These are phyloP conservation scores for Acacia pycnantha DNA, from an alignment of 331 rosid genomes.

Conservation along the genomic window DNA sequence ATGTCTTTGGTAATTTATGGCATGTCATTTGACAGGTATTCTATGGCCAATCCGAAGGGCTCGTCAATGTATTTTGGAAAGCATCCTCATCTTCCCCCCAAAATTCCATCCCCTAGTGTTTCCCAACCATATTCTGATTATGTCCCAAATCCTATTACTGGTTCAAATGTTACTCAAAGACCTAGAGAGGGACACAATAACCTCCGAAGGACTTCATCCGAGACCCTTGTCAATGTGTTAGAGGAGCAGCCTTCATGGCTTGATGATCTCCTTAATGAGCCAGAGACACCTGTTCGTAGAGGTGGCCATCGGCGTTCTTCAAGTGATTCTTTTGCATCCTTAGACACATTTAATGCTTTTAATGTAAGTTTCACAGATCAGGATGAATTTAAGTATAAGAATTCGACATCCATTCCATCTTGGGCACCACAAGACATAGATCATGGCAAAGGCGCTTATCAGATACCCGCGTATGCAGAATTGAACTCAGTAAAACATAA, in stretches of 20 bases:
- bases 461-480: slow-evolving; percentile 60
- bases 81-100: slow-evolving; percentile 92
- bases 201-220: slow-evolving; percentile 92
- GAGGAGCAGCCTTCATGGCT: slow-evolving; percentile 99
- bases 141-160: slow-evolving; percentile 52
- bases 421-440: slow-evolving; percentile 90
- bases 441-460: slow-evolving; percentile 63
- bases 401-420: slow-evolving; percentile 55
- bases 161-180: slow-evolving; percentile 61
- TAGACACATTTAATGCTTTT: slow-evolving; percentile 50
- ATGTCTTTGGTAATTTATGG: slow-evolving; percentile 16
- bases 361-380: slow-evolving; percentile 51
- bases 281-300: slow-evolving; percentile 93
- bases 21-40: slow-evolving; percentile 43
- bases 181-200: slow-evolving; percentile 75
- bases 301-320: slow-evolving; percentile 98
- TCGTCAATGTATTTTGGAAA: slow-evolving; percentile 85
- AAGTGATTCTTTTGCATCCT: slow-evolving; percentile 91
- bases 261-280: slow-evolving; percentile 98
- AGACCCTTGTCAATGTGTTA: slow-evolving; percentile 62
- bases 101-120: slow-evolving; percentile 89
- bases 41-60: slow-evolving; percentile 88
- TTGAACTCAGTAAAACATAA: slow-evolving; percentile 62
- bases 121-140: slow-evolving; percentile 81
- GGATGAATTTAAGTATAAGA: slow-evolving; percentile 63